phyloP scores from a whole-genome alignment of 2,329 filamentous ascomycete genomes.

The Ophiocordyceps camponoti-saundersi region DNA sequence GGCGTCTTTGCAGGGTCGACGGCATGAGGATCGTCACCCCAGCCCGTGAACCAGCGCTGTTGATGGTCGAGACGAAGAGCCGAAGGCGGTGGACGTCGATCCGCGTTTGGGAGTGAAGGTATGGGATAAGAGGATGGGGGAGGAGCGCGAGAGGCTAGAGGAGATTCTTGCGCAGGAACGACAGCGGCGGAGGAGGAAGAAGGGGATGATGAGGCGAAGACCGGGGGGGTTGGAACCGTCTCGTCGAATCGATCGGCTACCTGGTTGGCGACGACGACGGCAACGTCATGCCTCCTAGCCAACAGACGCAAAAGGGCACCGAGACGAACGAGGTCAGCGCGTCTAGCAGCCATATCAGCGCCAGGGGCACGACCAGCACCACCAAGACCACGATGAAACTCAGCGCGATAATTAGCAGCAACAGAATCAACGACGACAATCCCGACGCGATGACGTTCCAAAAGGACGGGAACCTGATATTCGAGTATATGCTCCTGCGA shows the following conservation, averaged over 20 bases:
- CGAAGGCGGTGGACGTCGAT: conserved; percentile 18
- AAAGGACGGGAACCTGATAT: conserved; percentile 79
- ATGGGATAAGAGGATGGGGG: conserved; percentile 4
- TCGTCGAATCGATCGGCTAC: conserved; percentile 68
- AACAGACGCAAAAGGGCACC: conserved; percentile 61
- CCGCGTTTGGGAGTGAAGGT: conserved; percentile 7
- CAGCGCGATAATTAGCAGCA: conserved; percentile 87
- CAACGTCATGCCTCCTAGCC: conserved; percentile 57
- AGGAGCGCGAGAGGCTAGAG: too few relatives aligned
- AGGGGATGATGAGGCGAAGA: neutral
- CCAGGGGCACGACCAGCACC: conserved; percentile 5
- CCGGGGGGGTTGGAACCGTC: neutral
- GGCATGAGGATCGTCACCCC: conserved; percentile 53
- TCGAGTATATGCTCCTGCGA: conserved; percentile 87
- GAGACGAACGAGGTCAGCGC: conserved; percentile 58
- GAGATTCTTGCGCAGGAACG: too few relatives aligned
- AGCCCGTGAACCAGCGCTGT: conserved; percentile 88
- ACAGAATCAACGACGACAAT: conserved; percentile 81
- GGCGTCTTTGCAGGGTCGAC: conserved; percentile 55
- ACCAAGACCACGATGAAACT: conserved; percentile 49
- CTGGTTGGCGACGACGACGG: conserved; percentile 87
- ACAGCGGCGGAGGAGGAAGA: conserved; percentile 13
- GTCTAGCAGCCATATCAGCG: conserved; percentile 56
- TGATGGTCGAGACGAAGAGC: conserved; percentile 71
- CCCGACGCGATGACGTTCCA: conserved; percentile 59